Conservation (phyloP, 2,329 filamentous ascomycete genomes). For the Aspergillus sp. region DNA sequence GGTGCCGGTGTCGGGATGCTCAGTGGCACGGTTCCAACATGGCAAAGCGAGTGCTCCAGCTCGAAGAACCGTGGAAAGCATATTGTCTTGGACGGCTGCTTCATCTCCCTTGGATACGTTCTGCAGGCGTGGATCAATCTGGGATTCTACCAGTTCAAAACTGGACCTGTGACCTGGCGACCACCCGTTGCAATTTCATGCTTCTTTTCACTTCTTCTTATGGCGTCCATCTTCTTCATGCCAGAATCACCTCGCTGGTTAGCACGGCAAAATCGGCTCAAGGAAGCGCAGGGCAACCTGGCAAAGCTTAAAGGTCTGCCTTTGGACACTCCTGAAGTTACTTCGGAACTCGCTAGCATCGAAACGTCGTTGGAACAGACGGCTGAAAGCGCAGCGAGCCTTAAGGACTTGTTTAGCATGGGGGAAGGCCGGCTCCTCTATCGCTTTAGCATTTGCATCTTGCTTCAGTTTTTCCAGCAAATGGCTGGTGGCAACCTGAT, state of each 20-base stretch:
- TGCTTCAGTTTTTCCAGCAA: conserved; percentile 54
- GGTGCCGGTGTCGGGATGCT: background rate
- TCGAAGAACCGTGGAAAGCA: conserved; percentile 7
- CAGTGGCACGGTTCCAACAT: background rate
- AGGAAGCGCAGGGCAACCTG: conserved; percentile 27
- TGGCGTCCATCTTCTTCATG: conserved; percentile 31
- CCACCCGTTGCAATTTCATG: background rate
- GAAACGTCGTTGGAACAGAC: conserved; percentile 46
- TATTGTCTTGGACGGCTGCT: conserved; percentile 1
- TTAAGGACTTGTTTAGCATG: conserved; percentile 48
- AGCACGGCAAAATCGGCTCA: conserved; percentile 24
- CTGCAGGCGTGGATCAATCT: conserved; percentile 6
- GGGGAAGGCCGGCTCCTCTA: conserved; percentile 55
- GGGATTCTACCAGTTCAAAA: background rate
- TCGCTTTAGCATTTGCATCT: conserved; percentile 52
- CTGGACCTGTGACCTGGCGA: background rate
- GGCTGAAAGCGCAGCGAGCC: conserved; percentile 47
- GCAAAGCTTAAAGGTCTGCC: conserved; percentile 11
- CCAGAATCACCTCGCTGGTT: conserved; percentile 42
- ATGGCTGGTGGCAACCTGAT: conserved; percentile 35
- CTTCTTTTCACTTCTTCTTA: background rate
- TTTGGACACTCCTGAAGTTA: conserved; percentile 36
- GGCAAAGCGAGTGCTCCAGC: conserved; percentile 7
- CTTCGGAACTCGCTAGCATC: conserved; percentile 54
- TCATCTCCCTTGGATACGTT: conserved; percentile 2